phyloP scores from a whole-genome alignment of 2,329 filamentous ascomycete species.

The Thermothelomyces thermophilus region DNA sequence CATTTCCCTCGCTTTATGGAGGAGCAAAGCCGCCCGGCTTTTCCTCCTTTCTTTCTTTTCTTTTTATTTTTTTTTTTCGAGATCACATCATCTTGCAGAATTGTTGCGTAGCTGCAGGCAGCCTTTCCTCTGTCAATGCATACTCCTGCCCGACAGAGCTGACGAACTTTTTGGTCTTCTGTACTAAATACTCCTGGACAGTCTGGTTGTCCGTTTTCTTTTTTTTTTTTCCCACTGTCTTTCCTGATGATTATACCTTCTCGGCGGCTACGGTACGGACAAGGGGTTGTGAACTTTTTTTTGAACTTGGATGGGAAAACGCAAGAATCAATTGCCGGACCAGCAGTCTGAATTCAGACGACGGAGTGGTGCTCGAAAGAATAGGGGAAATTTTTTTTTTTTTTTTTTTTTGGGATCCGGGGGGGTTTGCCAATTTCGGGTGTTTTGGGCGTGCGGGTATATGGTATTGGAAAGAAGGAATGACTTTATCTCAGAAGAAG shows the following conservation, averaged over 20 bases:
- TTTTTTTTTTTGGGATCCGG: too few species aligned
- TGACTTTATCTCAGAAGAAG: background rate
- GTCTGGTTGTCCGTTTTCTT: background rate
- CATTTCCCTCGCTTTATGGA: background rate
- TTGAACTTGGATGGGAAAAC: background rate
- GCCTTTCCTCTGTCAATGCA: too few species aligned
- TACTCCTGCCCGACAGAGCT: too few species aligned
- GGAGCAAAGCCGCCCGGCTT: background rate
- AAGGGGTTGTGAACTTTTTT: background rate
- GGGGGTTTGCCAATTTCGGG: too few species aligned
- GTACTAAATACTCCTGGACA: too few species aligned
- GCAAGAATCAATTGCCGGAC: background rate
- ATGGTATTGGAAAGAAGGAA: background rate
- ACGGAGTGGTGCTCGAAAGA: background rate
- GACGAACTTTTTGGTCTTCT: too few species aligned
- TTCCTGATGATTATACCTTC: background rate
- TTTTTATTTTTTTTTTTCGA: background rate
- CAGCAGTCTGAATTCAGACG: background rate
- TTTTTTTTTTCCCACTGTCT: background rate
- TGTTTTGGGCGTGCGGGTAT: background rate
- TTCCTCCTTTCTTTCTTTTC: background rate
- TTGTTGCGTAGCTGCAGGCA: too few species aligned
- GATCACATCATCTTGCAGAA: background rate
- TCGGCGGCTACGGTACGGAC: background rate
- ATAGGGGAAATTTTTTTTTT: background rate